Conservation (phyloP, 2,329 filamentous ascomycete species). For the Diplodia scrobiculata region DNA sequence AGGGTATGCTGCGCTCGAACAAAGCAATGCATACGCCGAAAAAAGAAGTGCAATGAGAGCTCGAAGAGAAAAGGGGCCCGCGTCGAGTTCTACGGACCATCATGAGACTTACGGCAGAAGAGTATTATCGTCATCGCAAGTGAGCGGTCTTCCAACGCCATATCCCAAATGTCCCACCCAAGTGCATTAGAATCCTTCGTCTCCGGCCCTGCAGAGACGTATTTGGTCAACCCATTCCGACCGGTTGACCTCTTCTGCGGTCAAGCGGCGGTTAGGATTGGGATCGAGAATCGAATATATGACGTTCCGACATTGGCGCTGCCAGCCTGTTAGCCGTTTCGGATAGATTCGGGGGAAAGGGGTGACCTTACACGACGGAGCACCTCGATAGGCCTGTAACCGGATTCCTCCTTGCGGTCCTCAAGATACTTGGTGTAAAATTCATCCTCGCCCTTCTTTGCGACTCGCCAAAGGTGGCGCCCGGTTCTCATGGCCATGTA, state of each 20-base stretch:
- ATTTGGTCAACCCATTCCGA: slow-evolving; percentile 99
- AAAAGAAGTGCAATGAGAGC: slow-evolving; percentile 31
- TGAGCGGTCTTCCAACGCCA: slow-evolving; percentile 26
- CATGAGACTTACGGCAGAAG: slow-evolving; percentile 8
- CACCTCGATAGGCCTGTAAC: slow-evolving; percentile 94
- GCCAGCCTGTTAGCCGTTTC: slow-evolving; percentile 30
- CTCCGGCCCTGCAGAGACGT: slow-evolving; percentile 92
- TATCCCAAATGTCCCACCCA: slow-evolving; percentile 26
- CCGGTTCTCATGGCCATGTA: slow-evolving; percentile 99
- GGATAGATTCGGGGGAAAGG: neutral
- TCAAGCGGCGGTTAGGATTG: slow-evolving; percentile 88
- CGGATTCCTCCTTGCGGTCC: slow-evolving; percentile 89
- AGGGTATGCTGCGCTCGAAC: slow-evolving; percentile 44
- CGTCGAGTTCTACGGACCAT: slow-evolving; percentile 2
- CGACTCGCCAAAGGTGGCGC: slow-evolving; percentile 93
- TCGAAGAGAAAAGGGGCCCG: slow-evolving; percentile 13
- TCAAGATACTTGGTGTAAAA: slow-evolving; percentile 95
- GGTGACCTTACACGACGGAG: slow-evolving; percentile 73
- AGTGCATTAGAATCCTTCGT: slow-evolving; percentile 76
- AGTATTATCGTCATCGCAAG: slow-evolving; percentile 21
- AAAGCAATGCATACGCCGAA: slow-evolving; percentile 37
- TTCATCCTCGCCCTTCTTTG: slow-evolving; percentile 94
- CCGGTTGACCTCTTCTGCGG: slow-evolving; percentile 92
- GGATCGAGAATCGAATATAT: slow-evolving; percentile 98
- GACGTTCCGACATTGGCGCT: slow-evolving; percentile 97